These are phyloP conservation scores for Colletotrichum sp. DNA, from an alignment of 2,329 filamentous ascomycete species.

Conservation along the genomic window DNA sequence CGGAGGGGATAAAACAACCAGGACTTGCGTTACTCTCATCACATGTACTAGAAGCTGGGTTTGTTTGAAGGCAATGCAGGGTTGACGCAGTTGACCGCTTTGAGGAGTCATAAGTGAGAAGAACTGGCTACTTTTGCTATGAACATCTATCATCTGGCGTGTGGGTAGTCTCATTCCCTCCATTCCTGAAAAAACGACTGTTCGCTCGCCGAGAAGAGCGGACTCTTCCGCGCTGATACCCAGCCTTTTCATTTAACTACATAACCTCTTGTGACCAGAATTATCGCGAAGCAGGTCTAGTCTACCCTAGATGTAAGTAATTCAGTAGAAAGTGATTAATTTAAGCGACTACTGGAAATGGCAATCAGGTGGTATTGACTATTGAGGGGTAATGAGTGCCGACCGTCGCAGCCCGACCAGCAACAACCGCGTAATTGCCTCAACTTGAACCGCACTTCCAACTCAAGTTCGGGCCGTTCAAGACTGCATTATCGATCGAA, in stretches of 20 bases:
- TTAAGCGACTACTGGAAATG: not conserved
- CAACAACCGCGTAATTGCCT: not conserved
- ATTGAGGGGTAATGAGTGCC: not conserved
- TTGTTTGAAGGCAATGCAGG: not conserved
- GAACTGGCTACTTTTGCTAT: not conserved
- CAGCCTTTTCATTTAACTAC: not conserved
- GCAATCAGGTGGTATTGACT: not conserved
- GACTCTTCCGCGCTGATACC: not conserved
- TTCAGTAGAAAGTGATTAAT: not conserved
- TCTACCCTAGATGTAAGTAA: not conserved
- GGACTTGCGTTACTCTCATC: not conserved
- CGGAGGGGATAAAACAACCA: not conserved
- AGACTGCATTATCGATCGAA: not conserved
- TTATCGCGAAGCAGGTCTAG: not conserved
- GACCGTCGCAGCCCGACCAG: not conserved
- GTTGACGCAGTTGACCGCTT: not conserved
- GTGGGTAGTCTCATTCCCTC: not conserved
- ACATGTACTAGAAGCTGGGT: not conserved
- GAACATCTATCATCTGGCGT: not conserved
- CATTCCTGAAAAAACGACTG: not conserved
- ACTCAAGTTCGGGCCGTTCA: not conserved
- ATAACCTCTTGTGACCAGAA: not conserved
- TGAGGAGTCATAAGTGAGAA: not conserved
- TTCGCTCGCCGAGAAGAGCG: not conserved
- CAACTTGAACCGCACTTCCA: not conserved